Conservation (phyloP, 768 basidiomycete species). For the Trichaptum fuscoviolaceum region DNA sequence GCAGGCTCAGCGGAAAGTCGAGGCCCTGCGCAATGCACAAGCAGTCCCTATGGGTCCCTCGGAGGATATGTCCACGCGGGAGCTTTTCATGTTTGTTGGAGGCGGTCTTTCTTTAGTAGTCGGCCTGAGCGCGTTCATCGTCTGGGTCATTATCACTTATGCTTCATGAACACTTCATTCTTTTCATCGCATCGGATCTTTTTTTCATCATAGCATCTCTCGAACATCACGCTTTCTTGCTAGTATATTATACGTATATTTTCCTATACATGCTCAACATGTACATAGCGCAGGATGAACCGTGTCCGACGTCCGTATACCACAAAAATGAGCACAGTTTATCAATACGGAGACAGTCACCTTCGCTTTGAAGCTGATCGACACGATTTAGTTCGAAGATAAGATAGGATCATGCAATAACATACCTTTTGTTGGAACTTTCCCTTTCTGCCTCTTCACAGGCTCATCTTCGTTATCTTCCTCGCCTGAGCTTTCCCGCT, state of each 20-base stretch:
- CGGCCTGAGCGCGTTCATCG: conserved; percentile 9
- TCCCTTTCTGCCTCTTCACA: no score
- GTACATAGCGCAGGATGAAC: conserved; percentile 3
- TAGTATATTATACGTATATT: conserved; percentile 5
- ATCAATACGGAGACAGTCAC: no score
- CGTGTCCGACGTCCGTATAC: conserved; percentile 8
- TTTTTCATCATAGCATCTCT: not conserved
- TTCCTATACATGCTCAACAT: not conserved
- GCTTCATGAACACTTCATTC: not conserved
- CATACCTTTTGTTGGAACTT: no score
- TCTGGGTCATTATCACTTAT: conserved; percentile 10
- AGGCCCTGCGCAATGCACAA: not conserved
- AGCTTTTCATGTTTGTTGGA: conserved; percentile 12
- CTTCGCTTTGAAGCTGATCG: no score
- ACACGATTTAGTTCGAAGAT: no score
- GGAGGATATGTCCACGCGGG: conserved; percentile 9
- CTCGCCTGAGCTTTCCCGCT: conserved; percentile 6
- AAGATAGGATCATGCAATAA: no score
- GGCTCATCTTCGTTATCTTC: no score
- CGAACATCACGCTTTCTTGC: not conserved
- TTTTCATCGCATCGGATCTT: not conserved
- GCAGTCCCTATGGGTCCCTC: not conserved
- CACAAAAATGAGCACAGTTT: not conserved
- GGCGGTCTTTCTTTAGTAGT: conserved; percentile 7
- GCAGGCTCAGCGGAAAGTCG: not conserved